These are phyloP conservation scores for Euphorbia corollata DNA, from an alignment of 441 rosid genomes.

Conservation along the genomic window DNA sequence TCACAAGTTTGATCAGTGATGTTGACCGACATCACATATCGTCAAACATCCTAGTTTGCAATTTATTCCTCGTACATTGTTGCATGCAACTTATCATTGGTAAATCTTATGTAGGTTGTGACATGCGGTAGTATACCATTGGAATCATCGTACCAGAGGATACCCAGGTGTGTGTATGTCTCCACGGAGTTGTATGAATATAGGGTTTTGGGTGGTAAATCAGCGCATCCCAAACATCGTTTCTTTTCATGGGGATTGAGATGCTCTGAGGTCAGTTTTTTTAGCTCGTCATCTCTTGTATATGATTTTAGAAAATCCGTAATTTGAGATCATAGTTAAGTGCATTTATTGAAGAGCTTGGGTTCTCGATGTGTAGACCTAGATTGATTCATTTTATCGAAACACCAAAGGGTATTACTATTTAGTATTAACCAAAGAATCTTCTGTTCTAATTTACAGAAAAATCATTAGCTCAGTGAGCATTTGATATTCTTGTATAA, in stretches of 20 bases:
- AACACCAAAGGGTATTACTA: neutral
- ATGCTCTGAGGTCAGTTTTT: slow-evolving; percentile 62
- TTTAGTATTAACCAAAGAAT: neutral
- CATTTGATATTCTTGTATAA: neutral
- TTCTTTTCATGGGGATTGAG: slow-evolving; percentile 85
- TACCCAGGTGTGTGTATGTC: slow-evolving; percentile 70
- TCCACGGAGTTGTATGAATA: slow-evolving; percentile 76
- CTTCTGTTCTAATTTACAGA: neutral
- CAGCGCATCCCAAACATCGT: slow-evolving; percentile 61
- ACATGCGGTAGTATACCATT: slow-evolving; percentile 84
- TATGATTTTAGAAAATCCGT: neutral
- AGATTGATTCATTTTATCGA: neutral
- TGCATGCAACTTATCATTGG: neutral
- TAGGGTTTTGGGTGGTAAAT: slow-evolving; percentile 65
- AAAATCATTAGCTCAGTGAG: neutral
- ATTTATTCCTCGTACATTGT: neutral
- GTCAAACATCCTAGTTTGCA: slow-evolving; percentile 1
- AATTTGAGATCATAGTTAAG: slow-evolving; percentile 7
- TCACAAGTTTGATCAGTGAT: neutral
- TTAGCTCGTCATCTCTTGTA: neutral
- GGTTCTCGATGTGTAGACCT: neutral
- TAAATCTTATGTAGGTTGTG: slow-evolving; percentile 49
- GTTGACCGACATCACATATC: neutral
- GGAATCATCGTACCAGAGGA: slow-evolving; percentile 75
- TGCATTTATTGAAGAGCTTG: neutral